These are phyloP conservation scores for Liriodendron chinense DNA, from an alignment of 164 flowering plant species.

Conservation along the genomic window DNA sequence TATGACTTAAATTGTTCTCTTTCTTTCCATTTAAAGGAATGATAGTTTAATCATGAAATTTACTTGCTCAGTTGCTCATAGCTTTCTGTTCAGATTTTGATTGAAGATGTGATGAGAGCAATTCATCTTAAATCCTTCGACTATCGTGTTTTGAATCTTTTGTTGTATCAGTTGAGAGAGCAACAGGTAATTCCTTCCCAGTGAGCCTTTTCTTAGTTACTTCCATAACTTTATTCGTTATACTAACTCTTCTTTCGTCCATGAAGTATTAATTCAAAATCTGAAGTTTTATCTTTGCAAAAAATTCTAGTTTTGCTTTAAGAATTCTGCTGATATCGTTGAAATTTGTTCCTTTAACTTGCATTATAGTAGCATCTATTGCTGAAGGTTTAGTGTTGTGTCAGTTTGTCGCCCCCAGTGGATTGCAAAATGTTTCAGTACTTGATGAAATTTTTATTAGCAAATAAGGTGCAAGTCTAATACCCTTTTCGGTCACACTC, in stretches of 20 bases:
- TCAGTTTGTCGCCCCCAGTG: too few relatives aligned
- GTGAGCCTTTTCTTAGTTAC: neutral
- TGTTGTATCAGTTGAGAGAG: constrained; percentile 68
- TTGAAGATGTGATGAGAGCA: constrained; percentile 82
- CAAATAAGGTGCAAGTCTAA: too few relatives aligned
- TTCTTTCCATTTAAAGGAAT: constrained; percentile 1
- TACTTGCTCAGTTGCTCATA: neutral
- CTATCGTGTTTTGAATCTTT: constrained; percentile 84
- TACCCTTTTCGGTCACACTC: too few relatives aligned
- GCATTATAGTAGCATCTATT: too few relatives aligned
- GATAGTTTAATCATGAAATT: neutral
- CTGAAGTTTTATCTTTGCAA: too few relatives aligned
- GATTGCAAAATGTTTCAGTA: too few relatives aligned
- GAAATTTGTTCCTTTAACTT: neutral
- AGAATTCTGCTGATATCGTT: neutral
- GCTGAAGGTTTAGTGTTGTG: too few relatives aligned
- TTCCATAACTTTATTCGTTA: neutral
- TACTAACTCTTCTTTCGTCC: neutral
- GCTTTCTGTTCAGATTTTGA: constrained; percentile 41
- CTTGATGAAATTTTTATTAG: too few relatives aligned
- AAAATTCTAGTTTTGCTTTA: neutral
- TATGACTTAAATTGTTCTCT: neutral
- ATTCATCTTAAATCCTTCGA: constrained; percentile 89
- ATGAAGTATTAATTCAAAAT: neutral
- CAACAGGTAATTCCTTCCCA: constrained; percentile 47